Percentiles rank a stretch among this genome's conserved stretches.
Evolutionary conservation across 2,329 filamentous ascomycete genomes (phyloP).

Genomic region (Hypoxylon sp.): DNA sequence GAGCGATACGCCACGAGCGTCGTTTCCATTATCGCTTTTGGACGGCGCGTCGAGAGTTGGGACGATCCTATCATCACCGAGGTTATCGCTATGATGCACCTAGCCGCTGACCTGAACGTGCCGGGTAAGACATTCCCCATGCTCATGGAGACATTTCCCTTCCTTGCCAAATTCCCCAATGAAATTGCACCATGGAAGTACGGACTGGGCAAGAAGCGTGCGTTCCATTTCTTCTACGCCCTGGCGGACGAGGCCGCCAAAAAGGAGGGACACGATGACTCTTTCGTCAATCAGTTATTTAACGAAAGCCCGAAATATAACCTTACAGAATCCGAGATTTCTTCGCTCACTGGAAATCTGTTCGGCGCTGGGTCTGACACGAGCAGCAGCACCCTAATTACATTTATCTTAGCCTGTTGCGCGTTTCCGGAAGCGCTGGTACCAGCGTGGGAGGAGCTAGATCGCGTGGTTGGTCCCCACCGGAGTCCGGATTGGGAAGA

Average conservation of each 20-base stretch:
- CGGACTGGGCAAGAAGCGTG: conserved; percentile 61
- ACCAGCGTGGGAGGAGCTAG: conserved; percentile 66
- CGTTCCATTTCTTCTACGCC: conserved; percentile 65
- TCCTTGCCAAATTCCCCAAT: conserved; percentile 62
- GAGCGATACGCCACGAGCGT: conserved; percentile 67
- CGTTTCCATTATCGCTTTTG: conserved; percentile 69
- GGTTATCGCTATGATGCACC: conserved; percentile 69
- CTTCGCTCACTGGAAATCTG: conserved; percentile 61
- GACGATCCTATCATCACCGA: conserved; percentile 71
- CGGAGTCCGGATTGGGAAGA: conserved; percentile 65
- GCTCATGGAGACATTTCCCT: conserved; percentile 68
- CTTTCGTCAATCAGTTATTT: conserved; percentile 63
- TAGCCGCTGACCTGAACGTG: conserved; percentile 68
- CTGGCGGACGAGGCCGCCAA: conserved; percentile 64
- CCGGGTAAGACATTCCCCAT: conserved; percentile 67
- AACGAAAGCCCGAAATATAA: conserved; percentile 61
- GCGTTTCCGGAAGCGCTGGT: conserved; percentile 61
- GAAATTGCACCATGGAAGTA: conserved; percentile 65
- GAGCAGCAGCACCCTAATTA: conserved; percentile 60
- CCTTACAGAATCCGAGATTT: conserved; percentile 60
- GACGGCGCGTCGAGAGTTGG: conserved; percentile 63
- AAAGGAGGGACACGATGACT: conserved; percentile 53
- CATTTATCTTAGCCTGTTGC: conserved; percentile 64
- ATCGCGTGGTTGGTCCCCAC: conserved; percentile 62
- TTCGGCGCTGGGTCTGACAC: conserved; percentile 65